Conservation (phyloP, 179 eudicot species). For the Beta lomatogona region DNA sequence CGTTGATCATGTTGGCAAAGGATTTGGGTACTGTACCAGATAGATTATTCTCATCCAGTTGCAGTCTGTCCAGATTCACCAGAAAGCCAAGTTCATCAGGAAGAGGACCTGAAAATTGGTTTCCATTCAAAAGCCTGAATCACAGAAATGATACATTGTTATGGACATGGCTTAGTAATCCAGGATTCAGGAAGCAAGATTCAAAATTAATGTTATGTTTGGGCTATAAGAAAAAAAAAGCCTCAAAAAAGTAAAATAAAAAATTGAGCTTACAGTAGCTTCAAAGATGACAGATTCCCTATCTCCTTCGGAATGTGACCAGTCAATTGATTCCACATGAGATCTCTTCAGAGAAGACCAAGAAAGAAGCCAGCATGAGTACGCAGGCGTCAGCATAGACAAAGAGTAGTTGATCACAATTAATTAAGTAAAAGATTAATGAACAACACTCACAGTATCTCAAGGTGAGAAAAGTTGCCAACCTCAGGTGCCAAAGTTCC, state of each 20-base stretch:
- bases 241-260: constrained; percentile 1
- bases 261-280: constrained; percentile 62
- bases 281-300: constrained; percentile 63
- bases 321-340: constrained; percentile 77
- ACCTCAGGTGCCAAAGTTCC: constrained; percentile 68
- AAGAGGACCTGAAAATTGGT: constrained; percentile 74
- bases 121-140: constrained; percentile 91
- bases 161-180: not conserved
- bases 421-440: not conserved
- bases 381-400: not conserved
- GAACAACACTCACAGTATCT: constrained; percentile 55
- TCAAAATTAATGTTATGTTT: no score
- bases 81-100: constrained; percentile 91
- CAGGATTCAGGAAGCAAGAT: no score
- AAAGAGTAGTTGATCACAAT: not conserved
- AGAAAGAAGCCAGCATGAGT: constrained; percentile 12
- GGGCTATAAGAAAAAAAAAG: not conserved
- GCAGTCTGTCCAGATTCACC: constrained; percentile 76
- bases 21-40: constrained; percentile 81
- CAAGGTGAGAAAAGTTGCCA: constrained; percentile 57
- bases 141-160: constrained; percentile 15
- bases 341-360: constrained; percentile 47
- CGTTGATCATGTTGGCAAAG: constrained; percentile 48
- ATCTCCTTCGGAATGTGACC: constrained; percentile 87
- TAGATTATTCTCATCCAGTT: constrained; percentile 85